A percentile compares a stretch with the other conserved stretches of the same genome.
phyloP scores from a whole-genome alignment of 805 yeast species.

The Metschnikowia corniflorae region DNA sequence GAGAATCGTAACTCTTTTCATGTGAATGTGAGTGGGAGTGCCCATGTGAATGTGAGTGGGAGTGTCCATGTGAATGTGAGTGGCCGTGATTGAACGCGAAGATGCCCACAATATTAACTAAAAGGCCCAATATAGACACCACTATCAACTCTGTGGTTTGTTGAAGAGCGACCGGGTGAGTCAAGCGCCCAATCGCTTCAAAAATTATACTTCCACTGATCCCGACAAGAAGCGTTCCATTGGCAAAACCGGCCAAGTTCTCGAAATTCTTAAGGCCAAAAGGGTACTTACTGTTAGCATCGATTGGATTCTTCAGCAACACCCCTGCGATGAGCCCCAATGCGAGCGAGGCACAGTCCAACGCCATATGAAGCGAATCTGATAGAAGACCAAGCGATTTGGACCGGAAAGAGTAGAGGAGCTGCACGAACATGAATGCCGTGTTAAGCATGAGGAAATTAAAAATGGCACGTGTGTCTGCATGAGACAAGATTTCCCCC shows the following conservation, averaged over 20 bases:
- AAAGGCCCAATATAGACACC: slow-evolving; percentile 78
- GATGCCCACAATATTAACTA: slow-evolving; percentile 88
- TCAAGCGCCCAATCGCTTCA: slow-evolving; percentile 80
- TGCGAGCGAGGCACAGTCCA: slow-evolving; percentile 88
- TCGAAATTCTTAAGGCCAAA: slow-evolving; percentile 84
- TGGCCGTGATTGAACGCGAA: slow-evolving; percentile 92
- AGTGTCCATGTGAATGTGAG: slow-evolving; percentile 35
- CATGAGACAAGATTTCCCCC: slow-evolving; percentile 32
- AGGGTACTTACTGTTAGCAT: slow-evolving; percentile 69
- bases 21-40: slow-evolving; percentile 36
- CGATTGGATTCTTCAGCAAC: slow-evolving; percentile 36
- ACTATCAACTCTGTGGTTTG: slow-evolving; percentile 80
- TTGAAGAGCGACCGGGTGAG: slow-evolving; percentile 71
- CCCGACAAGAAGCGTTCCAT: slow-evolving; percentile 83
- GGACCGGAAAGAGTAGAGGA: slow-evolving; percentile 87
- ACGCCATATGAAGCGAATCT: slow-evolving; percentile 93
- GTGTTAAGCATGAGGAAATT: slow-evolving; percentile 81
- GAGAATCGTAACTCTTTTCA: slow-evolving; percentile 9
- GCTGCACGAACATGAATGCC: slow-evolving; percentile 90
- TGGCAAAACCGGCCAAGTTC: slow-evolving; percentile 91
- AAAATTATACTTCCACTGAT: slow-evolving; percentile 84
- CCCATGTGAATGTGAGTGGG: slow-evolving; percentile 41
- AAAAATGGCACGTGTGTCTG: slow-evolving; percentile 84
- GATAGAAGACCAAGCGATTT: slow-evolving; percentile 88
- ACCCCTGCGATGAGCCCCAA: slow-evolving; percentile 86